Conservation (phyloP, 805 yeast species). For the Candida krabiensis region DNA sequence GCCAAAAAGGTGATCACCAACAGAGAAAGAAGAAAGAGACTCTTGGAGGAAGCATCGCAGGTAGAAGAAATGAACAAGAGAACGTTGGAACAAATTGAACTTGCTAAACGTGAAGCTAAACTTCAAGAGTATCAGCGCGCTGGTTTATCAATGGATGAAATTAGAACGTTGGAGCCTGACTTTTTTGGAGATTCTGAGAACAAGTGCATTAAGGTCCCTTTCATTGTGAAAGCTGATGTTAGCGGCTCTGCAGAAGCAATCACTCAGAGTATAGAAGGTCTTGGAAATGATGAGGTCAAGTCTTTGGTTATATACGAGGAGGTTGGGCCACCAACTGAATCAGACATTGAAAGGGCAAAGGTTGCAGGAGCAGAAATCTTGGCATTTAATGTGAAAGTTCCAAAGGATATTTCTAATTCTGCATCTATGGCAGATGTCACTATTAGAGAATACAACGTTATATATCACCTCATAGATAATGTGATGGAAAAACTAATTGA, state of each 20-base stretch:
- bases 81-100: conserved; percentile 55
- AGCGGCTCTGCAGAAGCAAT: conserved; percentile 95
- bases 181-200: conserved; percentile 32
- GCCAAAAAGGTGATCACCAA: conserved; percentile 77
- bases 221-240: conserved; percentile 86
- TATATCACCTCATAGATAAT: conserved; percentile 84
- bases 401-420: conserved; percentile 57
- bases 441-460: conserved; percentile 69
- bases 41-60: conserved; percentile 57
- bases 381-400: conserved; percentile 72
- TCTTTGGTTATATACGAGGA: conserved; percentile 68
- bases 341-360: conserved; percentile 66
- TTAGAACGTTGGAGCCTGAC: conserved; percentile 35
- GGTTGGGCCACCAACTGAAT: conserved; percentile 74
- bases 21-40: conserved; percentile 53
- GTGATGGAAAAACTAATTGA: conserved; percentile 65
- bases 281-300: conserved; percentile 87
- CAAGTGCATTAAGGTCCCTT: conserved; percentile 43
- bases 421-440: conserved; percentile 60
- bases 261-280: conserved; percentile 68
- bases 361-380: conserved; percentile 71
- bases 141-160: conserved; percentile 56
- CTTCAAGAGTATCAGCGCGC: conserved; percentile 57
- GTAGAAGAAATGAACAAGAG: conserved; percentile 71
- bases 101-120: conserved; percentile 51